phyloP scores from a whole-genome alignment of 768 basidiomycete species.

The Boletus rufocinnamomeus region DNA sequence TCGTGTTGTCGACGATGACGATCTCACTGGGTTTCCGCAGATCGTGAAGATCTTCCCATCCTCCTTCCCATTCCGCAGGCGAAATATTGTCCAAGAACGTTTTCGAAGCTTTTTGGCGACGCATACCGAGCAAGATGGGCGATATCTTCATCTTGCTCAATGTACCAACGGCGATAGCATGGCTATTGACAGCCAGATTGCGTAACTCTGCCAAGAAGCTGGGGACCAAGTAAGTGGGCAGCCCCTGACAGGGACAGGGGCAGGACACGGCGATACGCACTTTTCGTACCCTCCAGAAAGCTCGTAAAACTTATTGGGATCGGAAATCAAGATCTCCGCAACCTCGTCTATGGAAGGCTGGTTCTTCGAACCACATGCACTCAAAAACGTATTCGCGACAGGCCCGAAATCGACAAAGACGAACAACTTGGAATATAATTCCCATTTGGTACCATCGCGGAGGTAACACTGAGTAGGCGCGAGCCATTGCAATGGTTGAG shows the following conservation, averaged over 20 bases:
- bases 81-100: too few species aligned
- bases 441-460: constrained; percentile 48
- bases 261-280: constrained; percentile 48
- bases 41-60: too few species aligned
- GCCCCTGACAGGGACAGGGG: background rate
- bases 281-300: constrained; percentile 67
- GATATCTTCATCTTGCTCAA: constrained; percentile 59
- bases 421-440: constrained; percentile 80
- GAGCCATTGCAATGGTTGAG: constrained; percentile 45
- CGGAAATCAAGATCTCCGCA: constrained; percentile 62
- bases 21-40: too few species aligned
- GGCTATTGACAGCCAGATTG: too few species aligned
- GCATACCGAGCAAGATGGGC: too few species aligned
- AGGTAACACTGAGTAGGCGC: constrained; percentile 73
- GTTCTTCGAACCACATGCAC: constrained; percentile 82
- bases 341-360: constrained; percentile 88
- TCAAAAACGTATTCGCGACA: constrained; percentile 80
- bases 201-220: too few species aligned
- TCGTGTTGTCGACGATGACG: too few species aligned
- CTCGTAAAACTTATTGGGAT: constrained; percentile 72
- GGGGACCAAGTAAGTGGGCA: too few species aligned
- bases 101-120: too few species aligned
- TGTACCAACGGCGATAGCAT: too few species aligned
- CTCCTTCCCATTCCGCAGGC: too few species aligned
- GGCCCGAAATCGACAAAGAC: constrained; percentile 87